A percentile compares a stretch with the other conserved stretches of the same genome.
Conservation (phyloP, 768 basidiomycete species). For the Calocybe indica region DNA sequence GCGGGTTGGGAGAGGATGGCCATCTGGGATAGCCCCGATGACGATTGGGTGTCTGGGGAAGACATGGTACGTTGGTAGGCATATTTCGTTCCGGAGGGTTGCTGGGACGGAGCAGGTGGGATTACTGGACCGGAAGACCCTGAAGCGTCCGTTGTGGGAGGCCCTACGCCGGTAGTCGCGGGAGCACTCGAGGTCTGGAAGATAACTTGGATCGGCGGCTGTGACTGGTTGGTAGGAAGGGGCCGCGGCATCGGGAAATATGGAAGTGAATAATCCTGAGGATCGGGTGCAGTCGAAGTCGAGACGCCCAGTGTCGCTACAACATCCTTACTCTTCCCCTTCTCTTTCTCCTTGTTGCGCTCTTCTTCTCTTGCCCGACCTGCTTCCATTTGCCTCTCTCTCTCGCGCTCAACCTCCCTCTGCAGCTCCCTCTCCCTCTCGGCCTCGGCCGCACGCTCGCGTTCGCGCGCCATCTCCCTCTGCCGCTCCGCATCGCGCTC, state of each 20-base stretch:
- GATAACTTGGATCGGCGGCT: no score
- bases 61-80: no score
- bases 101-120: no score
- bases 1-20: slow-evolving; percentile 7
- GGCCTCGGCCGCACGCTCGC: slow-evolving; percentile 13
- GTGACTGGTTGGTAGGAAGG: no score
- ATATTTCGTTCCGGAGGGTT: no score
- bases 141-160: no score
- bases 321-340: slow-evolving; percentile 9
- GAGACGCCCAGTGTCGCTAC: not conserved
- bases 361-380: slow-evolving; percentile 4
- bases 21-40: not conserved
- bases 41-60: not conserved
- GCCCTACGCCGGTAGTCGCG: no score
- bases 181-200: no score
- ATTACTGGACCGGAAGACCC: no score
- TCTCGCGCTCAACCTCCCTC: slow-evolving; percentile 6
- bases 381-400: slow-evolving; percentile 8
- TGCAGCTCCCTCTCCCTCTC: slow-evolving; percentile 9
- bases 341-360: not conserved
- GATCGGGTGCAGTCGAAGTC: no score
- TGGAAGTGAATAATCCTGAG: no score
- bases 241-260: no score
- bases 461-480: slow-evolving; percentile 2
- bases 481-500: slow-evolving; percentile 13